Conservation (phyloP, 345 rosid genomes). For the Populus nigra region DNA sequence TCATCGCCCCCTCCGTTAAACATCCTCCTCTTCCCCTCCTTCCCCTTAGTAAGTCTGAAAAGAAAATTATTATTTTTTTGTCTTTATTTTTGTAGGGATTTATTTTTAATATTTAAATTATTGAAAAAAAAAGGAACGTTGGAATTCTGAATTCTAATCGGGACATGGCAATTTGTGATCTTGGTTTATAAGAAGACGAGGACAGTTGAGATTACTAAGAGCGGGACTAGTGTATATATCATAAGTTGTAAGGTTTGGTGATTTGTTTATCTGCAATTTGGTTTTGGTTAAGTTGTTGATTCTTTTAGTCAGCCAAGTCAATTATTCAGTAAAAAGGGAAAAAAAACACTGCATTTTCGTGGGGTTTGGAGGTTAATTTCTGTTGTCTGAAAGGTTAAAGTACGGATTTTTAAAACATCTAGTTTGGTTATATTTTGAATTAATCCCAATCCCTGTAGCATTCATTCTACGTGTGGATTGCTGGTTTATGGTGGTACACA, state of each 20-base stretch:
- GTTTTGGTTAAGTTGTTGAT: background rate
- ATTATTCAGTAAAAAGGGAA: background rate
- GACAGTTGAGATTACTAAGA: background rate
- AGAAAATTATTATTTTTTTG: slow-evolving; percentile 38
- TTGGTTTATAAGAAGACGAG: background rate
- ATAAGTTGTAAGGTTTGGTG: background rate
- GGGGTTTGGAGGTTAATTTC: background rate
- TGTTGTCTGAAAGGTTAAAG: background rate
- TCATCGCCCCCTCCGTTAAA: slow-evolving; percentile 46
- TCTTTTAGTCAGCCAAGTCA: background rate
- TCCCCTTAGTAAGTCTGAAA: slow-evolving; percentile 38
- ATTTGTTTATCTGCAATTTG: background rate
- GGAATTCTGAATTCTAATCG: background rate
- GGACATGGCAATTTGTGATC: background rate
- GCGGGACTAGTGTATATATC: background rate
- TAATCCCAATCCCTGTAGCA: background rate
- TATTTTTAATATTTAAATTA: background rate
- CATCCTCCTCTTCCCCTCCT: slow-evolving; percentile 20
- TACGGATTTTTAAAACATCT: too few relatives aligned
- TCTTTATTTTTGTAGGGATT: slow-evolving; percentile 6
- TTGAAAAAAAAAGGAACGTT: background rate
- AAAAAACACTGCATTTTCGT: background rate
- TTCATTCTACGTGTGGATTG: background rate
- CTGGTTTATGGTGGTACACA: background rate
- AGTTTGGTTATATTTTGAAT: background rate